These are phyloP conservation scores for Paramyrothecium roridum DNA, from an alignment of 2,329 filamentous ascomycete species.

Conservation along the genomic window DNA sequence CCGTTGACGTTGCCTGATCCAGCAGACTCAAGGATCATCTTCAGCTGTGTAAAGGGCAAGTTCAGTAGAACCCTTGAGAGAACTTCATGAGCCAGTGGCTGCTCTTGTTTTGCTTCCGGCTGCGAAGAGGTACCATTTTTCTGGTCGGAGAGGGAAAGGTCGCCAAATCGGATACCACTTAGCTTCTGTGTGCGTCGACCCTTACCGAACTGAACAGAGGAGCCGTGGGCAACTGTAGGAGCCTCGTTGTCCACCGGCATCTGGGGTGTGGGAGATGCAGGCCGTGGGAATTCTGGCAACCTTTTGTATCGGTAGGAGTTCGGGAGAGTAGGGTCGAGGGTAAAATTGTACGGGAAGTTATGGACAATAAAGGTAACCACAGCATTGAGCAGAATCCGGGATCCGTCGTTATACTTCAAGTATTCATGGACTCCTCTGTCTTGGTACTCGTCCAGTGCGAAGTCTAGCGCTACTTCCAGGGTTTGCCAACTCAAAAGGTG, in stretches of 20 bases:
- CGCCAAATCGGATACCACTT: slow-evolving; percentile 69
- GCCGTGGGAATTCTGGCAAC: slow-evolving; percentile 24
- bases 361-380: slow-evolving; percentile 58
- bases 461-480: slow-evolving; percentile 58
- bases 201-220: slow-evolving; percentile 30
- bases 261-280: slow-evolving; percentile 9
- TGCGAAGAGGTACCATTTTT: slow-evolving; percentile 14
- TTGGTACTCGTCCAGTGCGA: slow-evolving; percentile 41
- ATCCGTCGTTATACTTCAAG: slow-evolving; percentile 51
- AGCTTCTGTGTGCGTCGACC: slow-evolving; percentile 48
- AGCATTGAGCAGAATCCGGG: slow-evolving; percentile 50
- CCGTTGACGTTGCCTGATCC: slow-evolving; percentile 49
- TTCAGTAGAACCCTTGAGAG: slow-evolving; percentile 69
- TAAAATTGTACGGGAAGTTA: slow-evolving; percentile 58
- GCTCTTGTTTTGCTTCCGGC: slow-evolving; percentile 18
- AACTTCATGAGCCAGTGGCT: slow-evolving; percentile 37
- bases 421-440: slow-evolving; percentile 36
- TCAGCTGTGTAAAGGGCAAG: slow-evolving; percentile 64
- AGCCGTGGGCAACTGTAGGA: slow-evolving; percentile 30
- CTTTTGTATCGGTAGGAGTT: slow-evolving; percentile 36
- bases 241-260: slow-evolving; percentile 8
- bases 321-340: slow-evolving; percentile 45
- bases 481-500: slow-evolving; percentile 61
- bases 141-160: slow-evolving; percentile 43
- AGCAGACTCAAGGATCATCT: slow-evolving; percentile 59